phyloP scores from a whole-genome alignment of 2,329 filamentous ascomycete species.

The Orbilia ellipsospora region DNA sequence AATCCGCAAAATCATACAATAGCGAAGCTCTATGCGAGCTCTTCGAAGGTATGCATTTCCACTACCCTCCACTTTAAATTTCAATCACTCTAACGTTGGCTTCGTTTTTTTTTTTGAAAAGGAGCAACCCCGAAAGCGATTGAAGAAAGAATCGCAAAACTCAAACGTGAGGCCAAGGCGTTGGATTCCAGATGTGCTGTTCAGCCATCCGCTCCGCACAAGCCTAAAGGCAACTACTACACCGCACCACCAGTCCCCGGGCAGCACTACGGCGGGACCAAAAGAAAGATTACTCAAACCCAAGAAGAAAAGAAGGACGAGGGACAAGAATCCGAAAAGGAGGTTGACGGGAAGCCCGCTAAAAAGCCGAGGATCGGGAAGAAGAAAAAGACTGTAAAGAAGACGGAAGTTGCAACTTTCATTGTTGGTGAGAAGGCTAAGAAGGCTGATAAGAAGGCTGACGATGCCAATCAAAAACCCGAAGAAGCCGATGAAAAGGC shows the following conservation, averaged over 20 bases:
- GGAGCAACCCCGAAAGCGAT: constrained; percentile 60
- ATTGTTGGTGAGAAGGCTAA: constrained; percentile 15
- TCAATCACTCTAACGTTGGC: not conserved
- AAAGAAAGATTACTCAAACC: constrained; percentile 32
- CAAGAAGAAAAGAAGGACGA: constrained; percentile 10
- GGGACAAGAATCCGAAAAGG: constrained; percentile 23
- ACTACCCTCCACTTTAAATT: not conserved
- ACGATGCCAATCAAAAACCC: too few species aligned
- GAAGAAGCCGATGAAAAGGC: not conserved
- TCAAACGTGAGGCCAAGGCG: constrained; percentile 59
- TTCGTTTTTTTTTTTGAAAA: not conserved
- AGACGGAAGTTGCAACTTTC: not conserved
- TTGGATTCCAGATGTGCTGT: constrained; percentile 54
- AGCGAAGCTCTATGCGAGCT: constrained; percentile 58
- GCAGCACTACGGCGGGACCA: constrained; percentile 25
- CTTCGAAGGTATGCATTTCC: constrained; percentile 55
- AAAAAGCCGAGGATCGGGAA: not conserved
- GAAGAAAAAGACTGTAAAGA: constrained; percentile 7
- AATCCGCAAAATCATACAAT: constrained; percentile 59
- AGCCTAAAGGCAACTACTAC: constrained; percentile 50
- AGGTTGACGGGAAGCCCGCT: not conserved
- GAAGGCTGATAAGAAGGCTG: not conserved
- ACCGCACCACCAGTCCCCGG: constrained; percentile 41
- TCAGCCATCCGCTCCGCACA: constrained; percentile 41
- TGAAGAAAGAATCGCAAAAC: constrained; percentile 59